Percentiles rank a stretch among this genome's conserved stretches.
phyloP scores from a whole-genome alignment of 2,329 filamentous ascomycete genomes.

The Aureobasidium leucospermi region DNA sequence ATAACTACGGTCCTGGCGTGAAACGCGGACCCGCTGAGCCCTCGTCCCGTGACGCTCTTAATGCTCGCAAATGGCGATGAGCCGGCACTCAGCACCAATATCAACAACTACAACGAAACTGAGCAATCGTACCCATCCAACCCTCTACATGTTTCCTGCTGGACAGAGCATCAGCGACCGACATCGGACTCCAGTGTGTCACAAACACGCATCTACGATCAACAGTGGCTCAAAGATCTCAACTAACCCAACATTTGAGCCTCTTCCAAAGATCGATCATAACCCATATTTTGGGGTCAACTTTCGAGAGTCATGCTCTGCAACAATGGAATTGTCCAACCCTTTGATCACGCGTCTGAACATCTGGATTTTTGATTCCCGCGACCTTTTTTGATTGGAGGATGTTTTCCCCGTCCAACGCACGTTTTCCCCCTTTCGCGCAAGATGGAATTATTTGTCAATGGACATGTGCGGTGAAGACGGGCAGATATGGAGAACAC shows the following conservation, averaged over 20 bases:
- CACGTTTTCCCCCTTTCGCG: not conserved
- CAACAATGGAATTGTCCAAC: not conserved
- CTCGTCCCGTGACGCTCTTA: not conserved
- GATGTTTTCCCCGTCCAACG: too few relatives aligned
- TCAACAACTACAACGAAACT: not conserved
- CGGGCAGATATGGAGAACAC: not conserved
- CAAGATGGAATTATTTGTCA: not conserved
- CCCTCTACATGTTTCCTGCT: not conserved
- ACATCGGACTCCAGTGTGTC: not conserved
- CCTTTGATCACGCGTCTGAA: not conserved
- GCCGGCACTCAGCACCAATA: not conserved
- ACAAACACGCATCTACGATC: not conserved
- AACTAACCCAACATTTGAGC: not conserved
- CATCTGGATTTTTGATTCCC: not conserved
- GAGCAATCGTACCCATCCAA: too few relatives aligned
- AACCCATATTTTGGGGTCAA: not conserved
- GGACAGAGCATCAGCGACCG: not conserved
- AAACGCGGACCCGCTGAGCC: not conserved
- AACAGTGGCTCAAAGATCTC: not conserved
- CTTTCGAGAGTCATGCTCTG: not conserved
- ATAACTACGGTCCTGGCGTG: not conserved
- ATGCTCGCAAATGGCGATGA: slow-evolving; percentile 1
- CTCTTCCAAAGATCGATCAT: not conserved
- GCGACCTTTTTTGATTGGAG: not conserved
- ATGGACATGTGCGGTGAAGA: not conserved